Evolutionary conservation across 495 filamentous ascomycete species (phyloP).

Genomic region (Aspergillus coremiiformis): DNA sequence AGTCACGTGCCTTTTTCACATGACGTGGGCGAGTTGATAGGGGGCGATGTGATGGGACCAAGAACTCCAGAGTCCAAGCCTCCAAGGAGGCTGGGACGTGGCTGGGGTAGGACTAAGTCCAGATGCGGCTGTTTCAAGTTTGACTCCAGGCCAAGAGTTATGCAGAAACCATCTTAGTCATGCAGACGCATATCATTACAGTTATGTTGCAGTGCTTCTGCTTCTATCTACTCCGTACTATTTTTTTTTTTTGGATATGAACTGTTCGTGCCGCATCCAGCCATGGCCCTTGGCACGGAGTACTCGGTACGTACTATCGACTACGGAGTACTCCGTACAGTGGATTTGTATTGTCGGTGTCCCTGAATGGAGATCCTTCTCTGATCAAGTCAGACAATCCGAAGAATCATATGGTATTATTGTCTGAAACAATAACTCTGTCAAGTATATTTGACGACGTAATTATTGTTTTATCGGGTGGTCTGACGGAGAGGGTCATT

Average conservation of each 20-base stretch:
- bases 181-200: not conserved
- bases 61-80: too few relatives aligned
- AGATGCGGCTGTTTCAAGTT: too few relatives aligned
- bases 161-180: not conserved
- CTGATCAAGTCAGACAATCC: not conserved
- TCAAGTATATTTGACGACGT: not conserved
- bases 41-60: slow-evolving; percentile 1
- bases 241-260: too few relatives aligned
- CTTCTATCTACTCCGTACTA: not conserved
- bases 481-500: not conserved
- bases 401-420: not conserved
- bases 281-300: not conserved
- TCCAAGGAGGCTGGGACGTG: not conserved
- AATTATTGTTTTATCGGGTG: not conserved
- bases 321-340: too few relatives aligned
- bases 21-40: slow-evolving; percentile 17
- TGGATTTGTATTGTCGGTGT: not conserved
- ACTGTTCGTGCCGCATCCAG: too few relatives aligned
- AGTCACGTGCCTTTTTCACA: slow-evolving; percentile 27
- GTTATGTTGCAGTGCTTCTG: not conserved
- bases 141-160: too few relatives aligned
- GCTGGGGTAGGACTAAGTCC: too few relatives aligned
- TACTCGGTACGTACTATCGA: not conserved
- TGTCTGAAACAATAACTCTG: not conserved
- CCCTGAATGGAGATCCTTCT: not conserved